Evolutionary conservation across 768 basidiomycete genomes (phyloP).

Genomic region (Podaxis pistillaris): DNA sequence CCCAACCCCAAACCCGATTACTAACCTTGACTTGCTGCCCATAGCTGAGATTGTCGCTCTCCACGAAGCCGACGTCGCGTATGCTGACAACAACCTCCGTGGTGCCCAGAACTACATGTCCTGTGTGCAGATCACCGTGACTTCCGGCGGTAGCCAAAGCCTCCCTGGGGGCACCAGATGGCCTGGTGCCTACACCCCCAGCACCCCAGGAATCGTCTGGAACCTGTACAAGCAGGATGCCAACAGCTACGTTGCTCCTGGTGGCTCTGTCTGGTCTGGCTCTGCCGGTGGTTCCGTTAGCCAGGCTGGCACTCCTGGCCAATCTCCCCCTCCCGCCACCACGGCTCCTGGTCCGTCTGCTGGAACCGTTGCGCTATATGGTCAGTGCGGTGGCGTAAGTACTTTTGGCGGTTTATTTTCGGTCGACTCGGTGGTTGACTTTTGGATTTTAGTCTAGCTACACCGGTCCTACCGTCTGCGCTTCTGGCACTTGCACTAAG

Average conservation of each 20-base stretch:
- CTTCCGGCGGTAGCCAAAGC: slow-evolving; percentile 24
- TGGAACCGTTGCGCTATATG: slow-evolving; percentile 20
- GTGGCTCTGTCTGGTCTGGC: slow-evolving; percentile 31
- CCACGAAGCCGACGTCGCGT: slow-evolving; percentile 31
- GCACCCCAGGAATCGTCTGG: slow-evolving; percentile 32
- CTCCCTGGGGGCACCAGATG: slow-evolving; percentile 29
- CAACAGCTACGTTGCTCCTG: slow-evolving; percentile 28
- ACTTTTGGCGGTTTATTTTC: neutral
- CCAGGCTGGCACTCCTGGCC: slow-evolving; percentile 20
- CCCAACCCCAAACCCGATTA: neutral
- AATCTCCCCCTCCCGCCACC: slow-evolving; percentile 9
- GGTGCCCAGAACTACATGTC: slow-evolving; percentile 51
- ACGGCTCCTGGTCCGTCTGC: neutral
- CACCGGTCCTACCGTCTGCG: slow-evolving; percentile 10
- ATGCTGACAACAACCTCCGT: slow-evolving; percentile 29
- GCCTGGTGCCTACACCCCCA: slow-evolving; percentile 31
- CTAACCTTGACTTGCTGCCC: slow-evolving; percentile 31
- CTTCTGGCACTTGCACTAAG: slow-evolving; percentile 12
- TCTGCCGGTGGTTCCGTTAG: slow-evolving; percentile 26
- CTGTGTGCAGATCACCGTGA: slow-evolving; percentile 45
- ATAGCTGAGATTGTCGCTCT: slow-evolving; percentile 34
- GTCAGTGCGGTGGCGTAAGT: slow-evolving; percentile 23
- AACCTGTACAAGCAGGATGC: slow-evolving; percentile 27
- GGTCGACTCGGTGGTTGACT: neutral
- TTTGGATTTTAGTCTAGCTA: neutral